A percentile compares a stretch with the other conserved stretches of the same genome.
phyloP scores from a whole-genome alignment of 192 early-diverging fungal species.

The Pecoramyces ruminantium region DNA sequence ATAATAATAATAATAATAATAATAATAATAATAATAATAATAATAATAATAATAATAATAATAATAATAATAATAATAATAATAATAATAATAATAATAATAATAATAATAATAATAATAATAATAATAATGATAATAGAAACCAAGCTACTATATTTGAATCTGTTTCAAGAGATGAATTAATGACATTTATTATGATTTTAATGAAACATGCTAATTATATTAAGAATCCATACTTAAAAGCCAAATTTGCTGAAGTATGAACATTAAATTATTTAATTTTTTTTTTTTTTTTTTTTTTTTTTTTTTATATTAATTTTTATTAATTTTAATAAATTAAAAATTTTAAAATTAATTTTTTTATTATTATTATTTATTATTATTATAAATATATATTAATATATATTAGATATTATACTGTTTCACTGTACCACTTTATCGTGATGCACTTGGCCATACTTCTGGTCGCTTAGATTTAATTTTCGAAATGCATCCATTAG shows the following conservation, averaged over 20 bases:
- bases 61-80: too few relatives aligned
- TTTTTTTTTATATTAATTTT: too few relatives aligned
- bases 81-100: too few relatives aligned
- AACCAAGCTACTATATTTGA: conserved; percentile 23
- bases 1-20: too few relatives aligned
- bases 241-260: conserved; percentile 85
- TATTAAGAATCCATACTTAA: conserved; percentile 88
- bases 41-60: too few relatives aligned
- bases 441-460: conserved; percentile 11
- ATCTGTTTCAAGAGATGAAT: conserved; percentile 19
- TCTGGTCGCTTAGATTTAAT: conserved; percentile 20
- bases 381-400: neutral
- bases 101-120: too few relatives aligned
- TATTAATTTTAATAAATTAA: too few relatives aligned
- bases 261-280: too few relatives aligned
- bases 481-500: conserved; percentile 58
- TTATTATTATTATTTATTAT: too few relatives aligned
- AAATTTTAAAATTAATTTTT: too few relatives aligned
- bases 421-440: conserved; percentile 55
- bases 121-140: conserved; percentile 2
- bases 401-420: conserved; percentile 50
- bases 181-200: conserved; percentile 49
- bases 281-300: too few relatives aligned
- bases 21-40: too few relatives aligned
- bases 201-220: conserved; percentile 62